A percentile compares a stretch with the other conserved stretches of the same genome.
Evolutionary conservation across 78 protist species (phyloP).

Genomic region (Dictyostelium firmibasis): DNA sequence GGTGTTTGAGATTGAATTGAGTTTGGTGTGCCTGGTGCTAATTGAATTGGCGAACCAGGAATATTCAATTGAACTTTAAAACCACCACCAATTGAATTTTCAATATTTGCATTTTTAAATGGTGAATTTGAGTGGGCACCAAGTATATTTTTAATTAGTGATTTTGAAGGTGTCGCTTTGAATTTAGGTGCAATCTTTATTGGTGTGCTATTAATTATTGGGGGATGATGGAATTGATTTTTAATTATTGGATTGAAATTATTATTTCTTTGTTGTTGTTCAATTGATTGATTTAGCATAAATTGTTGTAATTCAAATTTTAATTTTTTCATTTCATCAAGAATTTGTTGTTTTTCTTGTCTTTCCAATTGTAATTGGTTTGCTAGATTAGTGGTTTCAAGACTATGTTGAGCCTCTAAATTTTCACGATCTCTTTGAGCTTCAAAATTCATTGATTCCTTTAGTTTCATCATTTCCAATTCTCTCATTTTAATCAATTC

Average conservation of each 20-base stretch:
- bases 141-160: background rate
- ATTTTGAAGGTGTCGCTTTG: background rate
- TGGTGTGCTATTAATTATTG: background rate
- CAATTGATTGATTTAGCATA: background rate
- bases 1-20: slow-evolving; percentile 29
- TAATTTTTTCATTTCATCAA: slow-evolving; percentile 37
- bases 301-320: background rate
- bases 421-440: slow-evolving; percentile 21
- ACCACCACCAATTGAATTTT: background rate
- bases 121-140: background rate
- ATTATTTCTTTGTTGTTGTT: background rate
- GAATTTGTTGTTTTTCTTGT: slow-evolving; percentile 27
- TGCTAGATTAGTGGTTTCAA: background rate
- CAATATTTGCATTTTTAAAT: slow-evolving; percentile 13
- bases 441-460: background rate
- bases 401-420: background rate
- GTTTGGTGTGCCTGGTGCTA: slow-evolving; percentile 25
- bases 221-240: background rate
- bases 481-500: background rate
- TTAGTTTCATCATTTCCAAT: background rate
- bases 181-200: background rate
- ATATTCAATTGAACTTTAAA: slow-evolving; percentile 5
- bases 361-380: slow-evolving; percentile 20
- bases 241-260: too few relatives aligned
- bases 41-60: slow-evolving; percentile 13